A percentile compares a stretch with the other conserved stretches of the same genome.
Evolutionary conservation across 176 grass and related monocot species (phyloP).

Genomic region (Cymbopogon citratus): DNA sequence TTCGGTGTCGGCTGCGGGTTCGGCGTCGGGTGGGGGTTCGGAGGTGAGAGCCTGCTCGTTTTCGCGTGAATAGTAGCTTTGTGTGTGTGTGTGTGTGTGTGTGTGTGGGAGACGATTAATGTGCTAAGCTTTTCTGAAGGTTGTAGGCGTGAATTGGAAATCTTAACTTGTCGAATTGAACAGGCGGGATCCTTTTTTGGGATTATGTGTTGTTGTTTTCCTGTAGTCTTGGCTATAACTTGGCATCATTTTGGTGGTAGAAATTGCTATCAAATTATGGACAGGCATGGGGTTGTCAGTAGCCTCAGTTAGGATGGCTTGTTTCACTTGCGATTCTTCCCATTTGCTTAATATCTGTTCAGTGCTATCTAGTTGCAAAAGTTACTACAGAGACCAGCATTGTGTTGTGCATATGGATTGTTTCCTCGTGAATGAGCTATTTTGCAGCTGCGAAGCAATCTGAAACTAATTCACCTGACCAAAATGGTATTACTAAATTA

Average conservation of each 20-base stretch:
- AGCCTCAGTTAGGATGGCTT: background rate
- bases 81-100: too few relatives aligned
- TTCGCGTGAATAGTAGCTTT: background rate
- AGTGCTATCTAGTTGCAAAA: background rate
- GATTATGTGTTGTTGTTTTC: background rate
- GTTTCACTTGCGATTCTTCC: background rate
- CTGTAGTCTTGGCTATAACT: background rate
- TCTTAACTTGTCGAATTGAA: background rate
- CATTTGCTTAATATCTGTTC: background rate
- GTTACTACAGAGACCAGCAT: background rate
- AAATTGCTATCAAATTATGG: background rate
- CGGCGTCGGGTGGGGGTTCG: slow-evolving; percentile 94
- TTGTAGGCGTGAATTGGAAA: background rate
- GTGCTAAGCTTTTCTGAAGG: background rate
- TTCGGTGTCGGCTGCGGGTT: slow-evolving; percentile 91
- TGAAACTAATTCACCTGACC: background rate
- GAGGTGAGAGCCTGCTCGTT: slow-evolving; percentile 35
- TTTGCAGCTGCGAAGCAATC: background rate
- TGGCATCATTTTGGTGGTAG: background rate
- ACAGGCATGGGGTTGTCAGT: background rate
- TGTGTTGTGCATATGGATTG: background rate
- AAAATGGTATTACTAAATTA: background rate
- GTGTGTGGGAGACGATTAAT: background rate
- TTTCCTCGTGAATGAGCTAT: background rate
- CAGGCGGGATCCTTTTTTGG: background rate